Evolutionary conservation across 495 filamentous ascomycete genomes (phyloP).

Genomic region (Massariosphaeria phaeospora): DNA sequence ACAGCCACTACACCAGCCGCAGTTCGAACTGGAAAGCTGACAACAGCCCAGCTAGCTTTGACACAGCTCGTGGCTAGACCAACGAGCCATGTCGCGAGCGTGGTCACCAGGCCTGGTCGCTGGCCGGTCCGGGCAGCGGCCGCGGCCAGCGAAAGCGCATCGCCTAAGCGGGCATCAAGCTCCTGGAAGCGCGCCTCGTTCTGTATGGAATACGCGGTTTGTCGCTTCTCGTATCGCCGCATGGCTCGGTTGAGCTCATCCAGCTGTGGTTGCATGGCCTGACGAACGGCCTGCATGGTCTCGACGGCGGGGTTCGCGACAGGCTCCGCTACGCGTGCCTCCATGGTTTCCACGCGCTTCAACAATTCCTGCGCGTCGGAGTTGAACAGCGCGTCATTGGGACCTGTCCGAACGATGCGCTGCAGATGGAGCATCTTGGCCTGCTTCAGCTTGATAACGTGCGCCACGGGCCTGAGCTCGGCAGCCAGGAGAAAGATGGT

Average conservation of each 20-base stretch:
- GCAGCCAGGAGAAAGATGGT: slow-evolving; percentile 89
- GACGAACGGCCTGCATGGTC: slow-evolving; percentile 55
- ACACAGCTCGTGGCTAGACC: slow-evolving; percentile 9
- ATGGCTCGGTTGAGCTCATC: slow-evolving; percentile 88
- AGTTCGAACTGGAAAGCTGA: slow-evolving; percentile 22
- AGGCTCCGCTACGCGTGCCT: slow-evolving; percentile 52
- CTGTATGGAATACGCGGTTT: slow-evolving; percentile 62
- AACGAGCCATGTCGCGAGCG: slow-evolving; percentile 16
- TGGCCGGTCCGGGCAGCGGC: slow-evolving; percentile 54
- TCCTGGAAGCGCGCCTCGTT: slow-evolving; percentile 68
- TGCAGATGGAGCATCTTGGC: slow-evolving; percentile 80
- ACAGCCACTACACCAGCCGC: neutral
- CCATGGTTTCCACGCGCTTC: slow-evolving; percentile 64
- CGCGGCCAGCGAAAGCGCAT: slow-evolving; percentile 74
- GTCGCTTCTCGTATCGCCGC: slow-evolving; percentile 88
- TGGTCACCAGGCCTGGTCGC: slow-evolving; percentile 32
- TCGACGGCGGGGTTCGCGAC: slow-evolving; percentile 33
- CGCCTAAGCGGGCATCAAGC: slow-evolving; percentile 64
- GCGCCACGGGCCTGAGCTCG: slow-evolving; percentile 73
- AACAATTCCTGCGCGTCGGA: slow-evolving; percentile 54
- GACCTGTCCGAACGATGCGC: slow-evolving; percentile 57
- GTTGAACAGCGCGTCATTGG: slow-evolving; percentile 38
- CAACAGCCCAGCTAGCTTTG: slow-evolving; percentile 16
- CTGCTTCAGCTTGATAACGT: slow-evolving; percentile 74
- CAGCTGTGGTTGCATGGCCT: slow-evolving; percentile 68